These are phyloP conservation scores for Cylindrodendrum hubeiense DNA, from an alignment of 2,329 filamentous ascomycete species.

Conservation along the genomic window DNA sequence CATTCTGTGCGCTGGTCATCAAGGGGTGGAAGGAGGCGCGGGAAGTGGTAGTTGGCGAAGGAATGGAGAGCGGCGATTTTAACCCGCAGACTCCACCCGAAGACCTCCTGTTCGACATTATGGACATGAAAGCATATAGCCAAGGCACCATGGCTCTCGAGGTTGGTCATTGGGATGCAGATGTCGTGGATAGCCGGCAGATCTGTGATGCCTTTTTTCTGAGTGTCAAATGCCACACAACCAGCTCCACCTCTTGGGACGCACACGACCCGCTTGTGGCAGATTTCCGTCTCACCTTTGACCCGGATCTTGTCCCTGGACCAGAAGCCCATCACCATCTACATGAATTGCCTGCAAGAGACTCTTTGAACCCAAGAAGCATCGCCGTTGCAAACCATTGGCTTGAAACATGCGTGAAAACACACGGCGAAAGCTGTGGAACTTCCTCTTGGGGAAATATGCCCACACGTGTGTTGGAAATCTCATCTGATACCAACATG, in stretches of 20 bases:
- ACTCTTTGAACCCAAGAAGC: background rate
- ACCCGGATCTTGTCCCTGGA: background rate
- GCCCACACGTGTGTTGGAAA: background rate
- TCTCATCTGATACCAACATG: background rate
- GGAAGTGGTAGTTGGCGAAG: background rate
- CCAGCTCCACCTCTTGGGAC: background rate
- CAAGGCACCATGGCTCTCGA: background rate
- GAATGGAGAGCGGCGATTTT: background rate
- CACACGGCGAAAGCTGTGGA: background rate
- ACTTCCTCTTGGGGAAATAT: background rate
- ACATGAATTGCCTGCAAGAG: background rate
- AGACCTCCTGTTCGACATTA: background rate
- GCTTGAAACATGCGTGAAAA: background rate
- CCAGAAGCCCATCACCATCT: background rate
- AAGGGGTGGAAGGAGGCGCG: background rate
- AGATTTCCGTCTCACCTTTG: background rate
- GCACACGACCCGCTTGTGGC: background rate
- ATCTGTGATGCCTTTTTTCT: background rate
- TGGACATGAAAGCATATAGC: background rate
- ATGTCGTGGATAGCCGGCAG: no score
- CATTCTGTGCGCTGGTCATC: background rate
- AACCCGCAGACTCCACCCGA: background rate
- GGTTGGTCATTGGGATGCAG: background rate
- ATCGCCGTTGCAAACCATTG: background rate
- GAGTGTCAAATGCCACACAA: background rate